These are phyloP conservation scores for Cryptomeria japonica DNA, from an alignment of 75 land plant species.

Conservation along the genomic window DNA sequence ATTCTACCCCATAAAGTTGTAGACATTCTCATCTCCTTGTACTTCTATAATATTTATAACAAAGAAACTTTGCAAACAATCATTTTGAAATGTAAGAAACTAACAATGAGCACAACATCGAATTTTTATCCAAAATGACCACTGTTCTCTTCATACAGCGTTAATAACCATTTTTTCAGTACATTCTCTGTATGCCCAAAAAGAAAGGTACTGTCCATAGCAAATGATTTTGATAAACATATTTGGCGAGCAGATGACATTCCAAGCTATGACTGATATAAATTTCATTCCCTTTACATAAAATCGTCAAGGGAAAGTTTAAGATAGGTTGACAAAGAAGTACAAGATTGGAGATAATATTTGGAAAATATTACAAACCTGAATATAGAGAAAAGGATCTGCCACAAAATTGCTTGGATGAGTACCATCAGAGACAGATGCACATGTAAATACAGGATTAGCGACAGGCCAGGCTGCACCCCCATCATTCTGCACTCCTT, in stretches of 20 bases:
- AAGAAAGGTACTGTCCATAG: neutral
- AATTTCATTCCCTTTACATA: neutral
- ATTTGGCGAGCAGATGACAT: neutral
- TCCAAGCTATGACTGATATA: neutral
- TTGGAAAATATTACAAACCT: constrained; percentile 31
- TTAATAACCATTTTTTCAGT: neutral
- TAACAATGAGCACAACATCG: neutral
- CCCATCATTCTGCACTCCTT: constrained; percentile 39
- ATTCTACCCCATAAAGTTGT: neutral
- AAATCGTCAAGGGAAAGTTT: neutral
- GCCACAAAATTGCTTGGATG: constrained; percentile 94
- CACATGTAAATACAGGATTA: constrained; percentile 87
- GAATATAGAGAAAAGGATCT: constrained; percentile 81
- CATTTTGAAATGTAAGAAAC: neutral
- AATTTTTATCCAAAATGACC: neutral
- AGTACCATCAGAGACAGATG: constrained; percentile 55
- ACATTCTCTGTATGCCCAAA: neutral
- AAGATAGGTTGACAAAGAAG: neutral
- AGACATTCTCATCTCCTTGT: neutral
- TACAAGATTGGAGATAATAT: neutral
- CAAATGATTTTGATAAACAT: neutral
- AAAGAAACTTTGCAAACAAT: neutral
- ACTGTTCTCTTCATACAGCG: neutral
- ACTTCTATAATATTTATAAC: neutral
- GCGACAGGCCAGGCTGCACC: constrained; percentile 96